Evolutionary conservation across 2,329 filamentous ascomycete species (phyloP), one percentile per base, ranked within the genome.

Genomic region (Beauveria pseudobassiana): DNA sequence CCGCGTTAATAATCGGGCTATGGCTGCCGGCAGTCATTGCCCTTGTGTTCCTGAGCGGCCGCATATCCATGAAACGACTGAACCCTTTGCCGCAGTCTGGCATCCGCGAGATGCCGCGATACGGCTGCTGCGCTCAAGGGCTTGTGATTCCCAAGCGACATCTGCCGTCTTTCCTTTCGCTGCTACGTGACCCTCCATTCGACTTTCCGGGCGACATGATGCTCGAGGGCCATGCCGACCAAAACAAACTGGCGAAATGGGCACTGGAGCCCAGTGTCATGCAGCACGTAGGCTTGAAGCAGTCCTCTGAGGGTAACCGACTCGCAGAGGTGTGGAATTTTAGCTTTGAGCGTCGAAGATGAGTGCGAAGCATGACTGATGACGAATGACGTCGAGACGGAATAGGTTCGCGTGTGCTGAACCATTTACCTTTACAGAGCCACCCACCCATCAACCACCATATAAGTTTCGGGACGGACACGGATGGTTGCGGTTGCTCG

Each of bases 51-150:
- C 42, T 71, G 0, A 67, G 69, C 0, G 73, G 73, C 0, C 68
- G 72, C 1, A 62, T 69, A 5, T 68, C 72, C 3, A 59, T 69
- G 3, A 63, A 67, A 22, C 68, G 72, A 16, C 18, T 74, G 6
- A 68, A 64, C 62, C 58, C 67, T 2, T 18, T 66, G n/a, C 2
- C 66, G 55, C 3, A 64, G 34, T 46, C 43, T 18, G 64, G 68
- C 24, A 69, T 74, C 0, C 68, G 70, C 7, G 69, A 73, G 65
- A 76, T 76, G 74, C 69, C 72, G 12, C 66, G 68, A 5, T 76
- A 75, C 48, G 74, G 74, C 0, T 76, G 74, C 63, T 76, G 74
- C 61, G 70, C 74, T 0, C 74, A 76, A 60, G 74, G 74, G 0
- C 64, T 75, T 2, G 69, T 75, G 3, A 74, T 74, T 43, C 72